A percentile compares a stretch with the other conserved stretches of the same genome.
phyloP scores from a whole-genome alignment of 805 yeast genomes.

The Tetrapisispora iriomotensis region DNA sequence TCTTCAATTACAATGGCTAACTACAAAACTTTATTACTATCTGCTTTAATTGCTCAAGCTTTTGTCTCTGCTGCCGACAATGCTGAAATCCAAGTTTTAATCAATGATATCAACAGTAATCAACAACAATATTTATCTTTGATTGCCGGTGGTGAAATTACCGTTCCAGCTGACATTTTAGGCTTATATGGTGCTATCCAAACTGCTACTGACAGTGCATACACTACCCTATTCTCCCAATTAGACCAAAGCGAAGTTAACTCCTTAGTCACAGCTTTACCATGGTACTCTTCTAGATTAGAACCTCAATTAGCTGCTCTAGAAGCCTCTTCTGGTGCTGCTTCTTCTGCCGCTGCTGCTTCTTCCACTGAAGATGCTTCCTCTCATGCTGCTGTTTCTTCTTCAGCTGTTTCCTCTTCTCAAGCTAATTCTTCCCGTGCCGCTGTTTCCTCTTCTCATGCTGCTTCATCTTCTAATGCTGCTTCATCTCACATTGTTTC shows the following conservation, averaged over 20 bases:
- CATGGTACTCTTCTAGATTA: slow-evolving; percentile 28
- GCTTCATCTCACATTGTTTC: slow-evolving; percentile 4
- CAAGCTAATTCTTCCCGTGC: slow-evolving; percentile 3
- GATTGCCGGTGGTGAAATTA: slow-evolving; percentile 3
- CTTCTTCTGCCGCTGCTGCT: slow-evolving; percentile 4
- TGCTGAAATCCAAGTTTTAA: slow-evolving; percentile 10
- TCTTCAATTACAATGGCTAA: background rate
- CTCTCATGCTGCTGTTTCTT: slow-evolving; percentile 1
- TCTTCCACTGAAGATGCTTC: slow-evolving; percentile 3
- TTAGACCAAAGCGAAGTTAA: slow-evolving; percentile 22
- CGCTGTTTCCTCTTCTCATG: slow-evolving; percentile 3
- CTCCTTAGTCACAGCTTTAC: slow-evolving; percentile 23
- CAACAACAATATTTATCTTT: slow-evolving; percentile 7
- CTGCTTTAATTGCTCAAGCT: slow-evolving; percentile 5
- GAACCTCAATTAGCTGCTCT: slow-evolving; percentile 10
- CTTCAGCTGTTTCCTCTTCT: background rate
- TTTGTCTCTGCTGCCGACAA: slow-evolving; percentile 3
- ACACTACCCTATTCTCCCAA: slow-evolving; percentile 24
- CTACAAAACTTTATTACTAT: slow-evolving; percentile 2
- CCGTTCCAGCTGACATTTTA: slow-evolving; percentile 25
- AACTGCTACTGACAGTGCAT: slow-evolving; percentile 29
- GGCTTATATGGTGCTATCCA: slow-evolving; percentile 19
- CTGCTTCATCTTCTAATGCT: slow-evolving; percentile 3
- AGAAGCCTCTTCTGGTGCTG: slow-evolving; percentile 3
- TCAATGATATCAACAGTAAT: slow-evolving; percentile 11